phyloP scores from a whole-genome alignment of 257 asterid species.

The Cynanchum wilfordii region DNA sequence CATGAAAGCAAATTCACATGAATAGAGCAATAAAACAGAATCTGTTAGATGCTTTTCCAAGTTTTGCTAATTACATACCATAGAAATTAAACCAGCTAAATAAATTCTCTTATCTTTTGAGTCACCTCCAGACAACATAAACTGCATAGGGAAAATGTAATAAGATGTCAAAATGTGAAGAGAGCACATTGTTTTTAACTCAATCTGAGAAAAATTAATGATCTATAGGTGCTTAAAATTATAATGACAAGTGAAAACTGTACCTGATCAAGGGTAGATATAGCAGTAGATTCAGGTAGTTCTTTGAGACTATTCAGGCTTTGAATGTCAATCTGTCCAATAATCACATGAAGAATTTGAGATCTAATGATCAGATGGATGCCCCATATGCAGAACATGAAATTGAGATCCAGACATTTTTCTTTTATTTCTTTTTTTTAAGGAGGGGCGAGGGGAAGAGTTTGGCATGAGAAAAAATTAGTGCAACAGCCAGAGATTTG shows the following conservation, averaged over 20 bases:
- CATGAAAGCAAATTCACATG: no score
- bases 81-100: slow-evolving; percentile 65
- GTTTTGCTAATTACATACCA: slow-evolving; percentile 40
- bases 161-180: slow-evolving; percentile 13
- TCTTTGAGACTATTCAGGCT: slow-evolving; percentile 59
- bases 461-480: neutral
- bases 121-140: slow-evolving; percentile 80
- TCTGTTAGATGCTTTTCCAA: slow-evolving; percentile 12
- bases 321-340: slow-evolving; percentile 64
- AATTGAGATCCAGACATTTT: neutral
- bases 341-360: slow-evolving; percentile 6
- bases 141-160: slow-evolving; percentile 38
- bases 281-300: slow-evolving; percentile 62
- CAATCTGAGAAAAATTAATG: neutral
- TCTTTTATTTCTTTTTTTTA: no score
- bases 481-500: neutral
- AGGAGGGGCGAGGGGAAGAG: neutral
- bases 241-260: neutral
- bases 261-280: slow-evolving; percentile 95
- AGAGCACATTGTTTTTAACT: neutral
- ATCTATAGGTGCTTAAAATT: slow-evolving; percentile 9
- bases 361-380: neutral
- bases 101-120: slow-evolving; percentile 60
- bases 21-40: slow-evolving; percentile 14
- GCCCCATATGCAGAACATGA: neutral